Percentiles rank a stretch among this genome's conserved stretches.
Evolutionary conservation across 441 rosid genomes (phyloP).

Genomic region (Theobroma grandiflorum): DNA sequence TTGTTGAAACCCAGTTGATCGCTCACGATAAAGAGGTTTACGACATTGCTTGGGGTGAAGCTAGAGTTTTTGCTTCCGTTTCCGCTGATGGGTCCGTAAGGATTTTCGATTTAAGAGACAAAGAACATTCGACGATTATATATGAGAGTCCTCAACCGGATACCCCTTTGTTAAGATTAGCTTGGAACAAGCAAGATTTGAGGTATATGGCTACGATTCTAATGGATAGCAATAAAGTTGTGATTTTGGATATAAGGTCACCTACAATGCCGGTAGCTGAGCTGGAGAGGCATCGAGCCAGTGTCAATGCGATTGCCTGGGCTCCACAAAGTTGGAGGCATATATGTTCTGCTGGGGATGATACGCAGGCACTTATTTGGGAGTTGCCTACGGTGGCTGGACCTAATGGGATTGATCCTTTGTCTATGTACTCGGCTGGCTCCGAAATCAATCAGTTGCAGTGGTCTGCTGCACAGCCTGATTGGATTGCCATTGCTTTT

Average conservation of each 20-base stretch:
- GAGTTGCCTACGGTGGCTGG: slow-evolving; percentile 93
- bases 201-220: slow-evolving; percentile 87
- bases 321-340: slow-evolving; percentile 89
- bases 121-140: slow-evolving; percentile 91
- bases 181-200: slow-evolving; percentile 96
- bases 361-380: slow-evolving; percentile 84
- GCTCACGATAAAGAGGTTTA: slow-evolving; percentile 97
- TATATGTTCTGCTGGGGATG: slow-evolving; percentile 90
- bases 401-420: slow-evolving; percentile 92
- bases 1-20: slow-evolving; percentile 88
- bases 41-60: slow-evolving; percentile 97
- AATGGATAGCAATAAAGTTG: slow-evolving; percentile 95
- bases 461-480: slow-evolving; percentile 86
- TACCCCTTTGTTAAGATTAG: slow-evolving; percentile 81
- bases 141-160: slow-evolving; percentile 95
- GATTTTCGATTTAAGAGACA: slow-evolving; percentile 87
- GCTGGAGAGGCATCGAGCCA: slow-evolving; percentile 81
- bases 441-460: slow-evolving; percentile 90
- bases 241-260: slow-evolving; percentile 85
- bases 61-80: slow-evolving; percentile 89
- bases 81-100: slow-evolving; percentile 96
- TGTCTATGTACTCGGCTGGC: slow-evolving; percentile 78
- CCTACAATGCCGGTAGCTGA: slow-evolving; percentile 94
- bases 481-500: slow-evolving; percentile 89
- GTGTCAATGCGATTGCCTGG: slow-evolving; percentile 94